Evolutionary conservation across 2,329 filamentous ascomycete genomes (phyloP).

Genomic region (Ceratocystis colombiana): DNA sequence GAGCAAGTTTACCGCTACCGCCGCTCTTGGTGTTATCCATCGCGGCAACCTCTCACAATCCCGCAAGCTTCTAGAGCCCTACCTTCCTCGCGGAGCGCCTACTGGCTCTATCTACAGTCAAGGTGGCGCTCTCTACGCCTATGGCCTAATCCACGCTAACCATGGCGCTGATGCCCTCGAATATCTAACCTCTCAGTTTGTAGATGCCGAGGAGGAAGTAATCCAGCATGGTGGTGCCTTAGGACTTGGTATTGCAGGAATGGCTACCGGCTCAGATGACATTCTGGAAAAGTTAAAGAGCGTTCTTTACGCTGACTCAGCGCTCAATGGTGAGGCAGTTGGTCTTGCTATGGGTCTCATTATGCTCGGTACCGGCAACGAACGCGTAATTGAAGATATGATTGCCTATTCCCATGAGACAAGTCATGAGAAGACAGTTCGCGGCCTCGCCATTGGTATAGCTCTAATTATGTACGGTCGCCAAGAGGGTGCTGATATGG

Average conservation of each 20-base stretch:
- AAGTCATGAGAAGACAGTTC: slow-evolving; percentile 97
- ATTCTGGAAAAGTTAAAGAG: slow-evolving; percentile 86
- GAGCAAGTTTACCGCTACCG: slow-evolving; percentile 98
- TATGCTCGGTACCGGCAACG: slow-evolving; percentile 96
- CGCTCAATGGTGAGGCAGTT: slow-evolving; percentile 92
- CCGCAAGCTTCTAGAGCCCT: slow-evolving; percentile 85
- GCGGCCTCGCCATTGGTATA: slow-evolving; percentile 91
- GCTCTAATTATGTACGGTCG: slow-evolving; percentile 96
- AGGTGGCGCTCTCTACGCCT: slow-evolving; percentile 88
- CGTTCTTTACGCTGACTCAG: slow-evolving; percentile 85
- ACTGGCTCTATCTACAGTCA: slow-evolving; percentile 90
- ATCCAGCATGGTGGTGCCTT: slow-evolving; percentile 95
- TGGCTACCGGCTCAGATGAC: slow-evolving; percentile 84
- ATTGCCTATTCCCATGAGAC: slow-evolving; percentile 96
- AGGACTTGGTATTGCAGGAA: slow-evolving; percentile 89
- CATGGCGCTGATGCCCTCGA: slow-evolving; percentile 84
- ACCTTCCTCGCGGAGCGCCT: slow-evolving; percentile 68
- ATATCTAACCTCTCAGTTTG: slow-evolving; percentile 67
- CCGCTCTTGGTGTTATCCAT: slow-evolving; percentile 91
- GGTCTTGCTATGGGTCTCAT: slow-evolving; percentile 94
- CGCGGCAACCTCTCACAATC: slow-evolving; percentile 89
- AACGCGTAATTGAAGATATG: slow-evolving; percentile 89
- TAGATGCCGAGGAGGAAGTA: slow-evolving; percentile 72
- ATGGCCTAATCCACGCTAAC: slow-evolving; percentile 94
- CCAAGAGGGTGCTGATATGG: slow-evolving; percentile 86